Evolutionary conservation across 2,329 filamentous ascomycete genomes (phyloP).

Genomic region (Orbilia blumenaviensis): DNA sequence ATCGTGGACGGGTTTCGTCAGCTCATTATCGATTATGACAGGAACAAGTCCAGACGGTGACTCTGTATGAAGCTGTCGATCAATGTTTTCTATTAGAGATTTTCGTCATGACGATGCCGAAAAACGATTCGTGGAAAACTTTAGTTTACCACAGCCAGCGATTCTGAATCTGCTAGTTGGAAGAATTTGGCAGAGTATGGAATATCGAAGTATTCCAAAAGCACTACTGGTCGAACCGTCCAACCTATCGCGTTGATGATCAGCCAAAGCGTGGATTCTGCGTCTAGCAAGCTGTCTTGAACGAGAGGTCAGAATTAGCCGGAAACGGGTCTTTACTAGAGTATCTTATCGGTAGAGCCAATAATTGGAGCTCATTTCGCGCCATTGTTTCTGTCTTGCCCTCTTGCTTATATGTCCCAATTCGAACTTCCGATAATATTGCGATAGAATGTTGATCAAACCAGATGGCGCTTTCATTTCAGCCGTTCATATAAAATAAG

Average conservation of each 20-base stretch:
- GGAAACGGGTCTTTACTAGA: conserved; percentile 22
- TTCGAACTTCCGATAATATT: too few relatives aligned
- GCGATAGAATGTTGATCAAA: too few relatives aligned
- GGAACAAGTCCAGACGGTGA: conserved; percentile 37
- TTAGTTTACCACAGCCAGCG: conserved; percentile 8
- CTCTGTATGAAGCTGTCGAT: conserved; percentile 21
- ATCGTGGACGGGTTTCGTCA: conserved; percentile 41
- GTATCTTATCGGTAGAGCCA: conserved; percentile 40
- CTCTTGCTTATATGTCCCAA: too few relatives aligned
- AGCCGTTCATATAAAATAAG: too few relatives aligned
- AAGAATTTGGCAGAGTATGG: conserved; percentile 41
- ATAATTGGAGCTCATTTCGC: conserved; percentile 27
- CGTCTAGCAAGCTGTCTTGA: too few relatives aligned
- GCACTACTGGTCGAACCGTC: conserved; percentile 37
- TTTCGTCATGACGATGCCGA: background rate
- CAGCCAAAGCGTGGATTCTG: background rate
- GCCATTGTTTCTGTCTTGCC: too few relatives aligned
- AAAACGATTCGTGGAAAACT: background rate
- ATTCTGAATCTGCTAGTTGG: conserved; percentile 36
- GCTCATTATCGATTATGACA: conserved; percentile 24
- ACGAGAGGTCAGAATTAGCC: too few relatives aligned
- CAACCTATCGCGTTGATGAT: conserved; percentile 26
- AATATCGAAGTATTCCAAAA: conserved; percentile 46
- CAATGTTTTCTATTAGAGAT: background rate
- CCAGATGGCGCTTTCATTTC: too few relatives aligned